A percentile compares a stretch with the other conserved stretches of the same genome.
phyloP scores from a whole-genome alignment of 2,329 filamentous ascomycete genomes.

The Monosporascus sp. region DNA sequence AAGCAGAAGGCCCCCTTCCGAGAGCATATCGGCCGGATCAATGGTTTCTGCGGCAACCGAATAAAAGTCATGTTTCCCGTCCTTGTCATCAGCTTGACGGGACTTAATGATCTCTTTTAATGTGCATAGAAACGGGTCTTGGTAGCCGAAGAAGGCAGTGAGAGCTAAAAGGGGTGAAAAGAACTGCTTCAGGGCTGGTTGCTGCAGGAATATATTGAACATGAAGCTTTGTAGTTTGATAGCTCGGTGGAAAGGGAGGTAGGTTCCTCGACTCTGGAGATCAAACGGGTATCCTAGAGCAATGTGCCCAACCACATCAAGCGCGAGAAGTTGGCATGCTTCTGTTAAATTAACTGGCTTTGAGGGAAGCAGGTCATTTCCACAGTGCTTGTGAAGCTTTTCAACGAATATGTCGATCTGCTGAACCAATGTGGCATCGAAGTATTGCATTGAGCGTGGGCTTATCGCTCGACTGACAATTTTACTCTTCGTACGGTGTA shows the following conservation, averaged over 20 bases:
- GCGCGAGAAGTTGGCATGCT: neutral
- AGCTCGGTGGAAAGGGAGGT: neutral
- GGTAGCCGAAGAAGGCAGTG: neutral
- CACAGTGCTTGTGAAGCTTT: neutral
- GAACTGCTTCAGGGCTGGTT: neutral
- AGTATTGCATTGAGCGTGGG: neutral
- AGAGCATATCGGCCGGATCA: neutral
- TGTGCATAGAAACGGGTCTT: neutral
- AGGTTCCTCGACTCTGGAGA: neutral
- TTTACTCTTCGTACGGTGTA: neutral
- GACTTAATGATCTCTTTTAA: neutral
- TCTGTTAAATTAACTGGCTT: neutral
- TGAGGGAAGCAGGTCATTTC: neutral
- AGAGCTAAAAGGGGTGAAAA: neutral
- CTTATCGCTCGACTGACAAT: neutral
- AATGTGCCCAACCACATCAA: neutral
- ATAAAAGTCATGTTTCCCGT: neutral
- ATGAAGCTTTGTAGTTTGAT: neutral
- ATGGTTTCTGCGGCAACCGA: neutral
- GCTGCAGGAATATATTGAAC: neutral
- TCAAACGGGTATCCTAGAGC: neutral
- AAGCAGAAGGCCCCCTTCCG: neutral
- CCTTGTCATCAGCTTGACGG: neutral
- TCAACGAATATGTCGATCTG: neutral
- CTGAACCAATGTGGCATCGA: neutral